Evolutionary conservation across 257 asterid species (phyloP).

Genomic region (Parsonsia alboflavescens): DNA sequence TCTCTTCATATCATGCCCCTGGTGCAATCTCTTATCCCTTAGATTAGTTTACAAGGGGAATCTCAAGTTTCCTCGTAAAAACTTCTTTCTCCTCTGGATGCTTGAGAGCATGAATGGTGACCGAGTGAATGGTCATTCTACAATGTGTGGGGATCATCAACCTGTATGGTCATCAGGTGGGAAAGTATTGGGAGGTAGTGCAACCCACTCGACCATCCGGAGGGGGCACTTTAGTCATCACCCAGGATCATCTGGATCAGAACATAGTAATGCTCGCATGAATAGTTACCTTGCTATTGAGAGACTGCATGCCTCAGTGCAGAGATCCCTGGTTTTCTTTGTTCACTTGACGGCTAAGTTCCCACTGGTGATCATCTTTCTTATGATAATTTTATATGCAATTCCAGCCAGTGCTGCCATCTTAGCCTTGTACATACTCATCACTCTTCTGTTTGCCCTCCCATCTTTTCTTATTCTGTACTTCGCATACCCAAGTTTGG

Average conservation of each 20-base stretch:
- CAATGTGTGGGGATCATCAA: slow-evolving; percentile 49
- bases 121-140: slow-evolving; percentile 55
- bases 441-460: slow-evolving; percentile 69
- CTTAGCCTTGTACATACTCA: slow-evolving; percentile 68
- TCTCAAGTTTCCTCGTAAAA: slow-evolving; percentile 83
- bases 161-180: slow-evolving; percentile 45
- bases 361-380: slow-evolving; percentile 72
- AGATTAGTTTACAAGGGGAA: slow-evolving; percentile 70
- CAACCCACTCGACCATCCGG: slow-evolving; percentile 28
- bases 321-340: slow-evolving; percentile 59
- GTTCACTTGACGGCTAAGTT: slow-evolving; percentile 80
- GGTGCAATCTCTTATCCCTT: slow-evolving; percentile 83
- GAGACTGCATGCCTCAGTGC: slow-evolving; percentile 52
- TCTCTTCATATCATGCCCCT: slow-evolving; percentile 84
- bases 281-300: slow-evolving; percentile 39
- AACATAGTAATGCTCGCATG: slow-evolving; percentile 24
- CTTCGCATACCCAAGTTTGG: slow-evolving; percentile 92
- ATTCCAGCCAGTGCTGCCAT: slow-evolving; percentile 90
- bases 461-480: slow-evolving; percentile 82
- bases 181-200: slow-evolving; percentile 26
- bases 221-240: slow-evolving; percentile 33
- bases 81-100: slow-evolving; percentile 97
- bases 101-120: slow-evolving; percentile 95
- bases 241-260: slow-evolving; percentile 43
- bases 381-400: slow-evolving; percentile 63